phyloP scores from a whole-genome alignment of 2,329 filamentous ascomycete genomes.

The Geosmithia flava region DNA sequence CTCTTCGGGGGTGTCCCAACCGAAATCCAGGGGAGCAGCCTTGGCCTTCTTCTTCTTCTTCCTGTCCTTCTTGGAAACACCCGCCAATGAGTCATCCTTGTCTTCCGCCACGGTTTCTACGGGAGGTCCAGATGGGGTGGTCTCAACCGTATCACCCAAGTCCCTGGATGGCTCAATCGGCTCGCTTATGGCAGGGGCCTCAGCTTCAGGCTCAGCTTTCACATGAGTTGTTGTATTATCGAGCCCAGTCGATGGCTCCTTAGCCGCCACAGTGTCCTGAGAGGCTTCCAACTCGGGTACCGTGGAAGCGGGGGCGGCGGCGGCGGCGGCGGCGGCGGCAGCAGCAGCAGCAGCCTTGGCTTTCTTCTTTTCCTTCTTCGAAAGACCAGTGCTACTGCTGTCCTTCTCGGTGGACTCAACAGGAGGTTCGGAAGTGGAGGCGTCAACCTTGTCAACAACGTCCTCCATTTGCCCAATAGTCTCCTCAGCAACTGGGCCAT shows the following conservation, averaged over 20 bases:
- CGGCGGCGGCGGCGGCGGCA: no score
- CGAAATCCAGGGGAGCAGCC: no score
- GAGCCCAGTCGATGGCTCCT: background rate
- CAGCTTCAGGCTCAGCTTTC: background rate
- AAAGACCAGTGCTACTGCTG: background rate
- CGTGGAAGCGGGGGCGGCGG: no score
- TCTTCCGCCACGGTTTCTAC: background rate
- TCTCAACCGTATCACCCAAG: no score
- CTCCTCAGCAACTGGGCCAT: background rate
- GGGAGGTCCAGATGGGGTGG: background rate
- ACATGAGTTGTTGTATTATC: background rate
- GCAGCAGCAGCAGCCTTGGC: no score
- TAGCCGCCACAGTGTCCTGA: no score
- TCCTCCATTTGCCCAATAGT: no score
- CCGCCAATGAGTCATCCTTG: background rate
- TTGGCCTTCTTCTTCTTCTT: constrained; percentile 3
- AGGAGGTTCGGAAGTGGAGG: background rate
- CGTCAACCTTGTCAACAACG: no score
- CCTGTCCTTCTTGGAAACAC: constrained; percentile 2
- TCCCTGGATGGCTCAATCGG: no score
- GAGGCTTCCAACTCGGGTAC: no score
- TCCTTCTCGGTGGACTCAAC: background rate
- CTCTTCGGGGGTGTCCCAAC: no score
- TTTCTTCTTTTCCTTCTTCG: constrained; percentile 6
- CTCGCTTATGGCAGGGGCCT: background rate